Evolutionary conservation across 1,284 basidiomycete species (phyloP), one percentile per base, ranked within the genome.

Genomic region (Ustilago shanxiensis): DNA sequence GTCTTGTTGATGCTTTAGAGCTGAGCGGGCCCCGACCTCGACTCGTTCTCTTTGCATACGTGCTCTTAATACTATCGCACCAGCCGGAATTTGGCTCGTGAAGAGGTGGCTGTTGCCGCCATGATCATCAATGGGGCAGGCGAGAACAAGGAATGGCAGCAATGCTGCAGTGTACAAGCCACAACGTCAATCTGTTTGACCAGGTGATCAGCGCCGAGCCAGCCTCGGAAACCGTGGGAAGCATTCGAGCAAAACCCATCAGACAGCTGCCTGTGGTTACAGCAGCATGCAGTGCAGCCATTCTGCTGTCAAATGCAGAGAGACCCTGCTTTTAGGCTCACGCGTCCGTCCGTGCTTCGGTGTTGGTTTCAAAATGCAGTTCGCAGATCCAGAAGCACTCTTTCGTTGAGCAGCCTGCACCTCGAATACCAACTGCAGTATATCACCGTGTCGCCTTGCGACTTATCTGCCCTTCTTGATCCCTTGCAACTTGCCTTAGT

Each of bases 301-400:
- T 31, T 29, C 39, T 20, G 51, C 60, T 16, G 31, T 28, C 44
- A 49, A 28, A 49, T 22, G 60, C 41, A 18, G 31, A 26, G n/a
- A n/a, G n/a, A 33, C 24, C 29, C 2, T 44, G 41, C 41, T 26
- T 24, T 22, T 31, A 52, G 22, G 44, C 47, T 26, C 57, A 55
- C 56, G 59, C 56, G 55, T 59, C 16, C 57, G 33, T 51, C 16
- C 57, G 33, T 51, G 57, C 51, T 60, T 71, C 33, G 33, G 52
- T 72, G 59, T 58, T 44, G 44, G 59, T 61, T 44, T 66, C 52
- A 47, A 63, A 66, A 66, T 72, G 70, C 64, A 66, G 52, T 14
- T 24, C 35, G 70, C 70, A 66, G 60, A 35, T 53, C 49, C 22
- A 53, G 66, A 49, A 37, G 1, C 37, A 22, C 14, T 39, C 51